Evolutionary conservation across 2,329 filamentous ascomycete genomes (phyloP).

Genomic region (Xylariaceae sp.): DNA sequence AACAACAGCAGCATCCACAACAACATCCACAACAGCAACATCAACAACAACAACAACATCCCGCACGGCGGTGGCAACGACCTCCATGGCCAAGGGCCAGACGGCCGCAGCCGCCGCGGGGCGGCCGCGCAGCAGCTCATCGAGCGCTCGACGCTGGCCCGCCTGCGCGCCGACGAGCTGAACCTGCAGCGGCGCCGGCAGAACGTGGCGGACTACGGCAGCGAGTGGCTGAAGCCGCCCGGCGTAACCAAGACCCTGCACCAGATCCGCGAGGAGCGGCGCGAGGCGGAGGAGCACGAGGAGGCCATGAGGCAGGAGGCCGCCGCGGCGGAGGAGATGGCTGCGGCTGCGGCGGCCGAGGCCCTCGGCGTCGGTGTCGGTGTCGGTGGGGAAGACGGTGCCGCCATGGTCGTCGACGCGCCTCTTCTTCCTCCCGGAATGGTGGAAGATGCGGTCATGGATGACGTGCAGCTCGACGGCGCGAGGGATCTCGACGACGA

Average conservation of each 20-base stretch:
- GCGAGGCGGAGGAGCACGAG: constrained; percentile 81
- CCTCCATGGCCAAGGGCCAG: too few relatives aligned
- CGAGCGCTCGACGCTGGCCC: constrained; percentile 58
- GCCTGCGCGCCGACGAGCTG: constrained; percentile 71
- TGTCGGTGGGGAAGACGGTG: constrained; percentile 25
- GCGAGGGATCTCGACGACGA: constrained; percentile 65
- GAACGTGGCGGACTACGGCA: constrained; percentile 82
- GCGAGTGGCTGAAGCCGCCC: constrained; percentile 83
- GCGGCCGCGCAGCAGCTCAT: constrained; percentile 44
- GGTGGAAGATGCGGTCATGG: constrained; percentile 33
- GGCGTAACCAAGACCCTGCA: constrained; percentile 85
- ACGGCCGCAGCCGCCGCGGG: constrained; percentile 19
- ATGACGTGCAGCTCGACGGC: constrained; percentile 51
- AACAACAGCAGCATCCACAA: background rate
- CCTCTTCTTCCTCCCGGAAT: too few relatives aligned
- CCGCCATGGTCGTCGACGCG: constrained; percentile 30
- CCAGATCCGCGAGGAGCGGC: constrained; percentile 81
- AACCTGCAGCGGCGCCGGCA: constrained; percentile 69
- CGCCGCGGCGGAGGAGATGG: constrained; percentile 66
- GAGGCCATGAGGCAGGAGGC: constrained; percentile 67
- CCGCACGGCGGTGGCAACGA: too few relatives aligned
- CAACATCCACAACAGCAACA: constrained; percentile 25
- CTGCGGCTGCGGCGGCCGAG: constrained; percentile 51
- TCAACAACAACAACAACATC: too few relatives aligned
- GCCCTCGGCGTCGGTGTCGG: constrained; percentile 34